Percentiles rank a stretch among this genome's conserved stretches.
Conservation (phyloP, 2,329 filamentous ascomycete genomes). For the Ramichloridium luteum region DNA sequence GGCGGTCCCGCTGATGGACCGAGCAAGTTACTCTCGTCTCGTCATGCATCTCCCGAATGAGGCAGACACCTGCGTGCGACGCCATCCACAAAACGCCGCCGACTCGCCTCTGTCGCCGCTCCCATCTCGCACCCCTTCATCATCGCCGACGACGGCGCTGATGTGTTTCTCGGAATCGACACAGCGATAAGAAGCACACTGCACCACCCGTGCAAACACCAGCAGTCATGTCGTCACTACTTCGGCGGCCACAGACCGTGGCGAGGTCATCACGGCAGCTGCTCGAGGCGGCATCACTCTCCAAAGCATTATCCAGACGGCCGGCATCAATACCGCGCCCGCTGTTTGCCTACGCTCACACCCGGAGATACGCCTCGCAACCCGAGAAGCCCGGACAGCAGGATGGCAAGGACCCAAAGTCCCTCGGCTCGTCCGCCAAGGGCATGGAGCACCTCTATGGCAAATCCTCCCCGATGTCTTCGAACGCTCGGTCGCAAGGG, state of each 20-base stretch:
- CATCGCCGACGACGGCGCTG: background rate
- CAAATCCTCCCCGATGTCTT: conserved; percentile 29
- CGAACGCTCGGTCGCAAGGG: conserved; percentile 21
- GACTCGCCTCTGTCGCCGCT: background rate
- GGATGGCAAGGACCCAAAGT: conserved; percentile 20
- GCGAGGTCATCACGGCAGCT: conserved; percentile 24
- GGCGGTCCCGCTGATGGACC: too few species aligned
- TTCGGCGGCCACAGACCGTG: conserved; percentile 24
- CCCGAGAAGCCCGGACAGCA: conserved; percentile 30
- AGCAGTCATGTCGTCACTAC: conserved; percentile 22
- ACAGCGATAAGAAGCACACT: background rate
- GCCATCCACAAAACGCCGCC: background rate
- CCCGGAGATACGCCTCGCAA: conserved; percentile 33
- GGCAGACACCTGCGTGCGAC: background rate
- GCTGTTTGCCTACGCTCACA: conserved; percentile 31
- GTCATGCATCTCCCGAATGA: conserved; percentile 1
- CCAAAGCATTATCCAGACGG: conserved; percentile 24
- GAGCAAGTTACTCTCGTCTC: too few species aligned
- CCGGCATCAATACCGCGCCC: conserved; percentile 31
- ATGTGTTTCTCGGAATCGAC: background rate
- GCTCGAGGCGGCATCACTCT: conserved; percentile 22
- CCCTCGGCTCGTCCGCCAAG: conserved; percentile 26
- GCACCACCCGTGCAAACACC: conserved; percentile 1
- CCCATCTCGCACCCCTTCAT: background rate
- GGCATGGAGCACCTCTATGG: conserved; percentile 37